Percentiles rank a stretch among this genome's conserved stretches.
phyloP scores from a whole-genome alignment of 2,329 filamentous ascomycete genomes.

The Ophiocordyceps polyrhachis-furcata region DNA sequence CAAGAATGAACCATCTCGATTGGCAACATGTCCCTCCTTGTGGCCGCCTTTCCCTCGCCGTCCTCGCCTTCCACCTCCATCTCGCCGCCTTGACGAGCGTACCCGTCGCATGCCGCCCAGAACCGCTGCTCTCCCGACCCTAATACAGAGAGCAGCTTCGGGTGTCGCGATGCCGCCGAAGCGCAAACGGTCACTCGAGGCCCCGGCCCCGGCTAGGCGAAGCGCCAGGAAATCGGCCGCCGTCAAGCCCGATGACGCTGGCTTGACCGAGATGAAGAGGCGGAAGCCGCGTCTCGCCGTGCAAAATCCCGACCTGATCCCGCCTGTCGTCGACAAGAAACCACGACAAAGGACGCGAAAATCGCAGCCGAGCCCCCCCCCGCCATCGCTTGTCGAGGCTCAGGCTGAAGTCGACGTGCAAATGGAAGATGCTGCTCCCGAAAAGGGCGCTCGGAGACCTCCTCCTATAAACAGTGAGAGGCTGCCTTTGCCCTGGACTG shows the following conservation, averaged over 20 bases:
- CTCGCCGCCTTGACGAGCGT: too few species aligned
- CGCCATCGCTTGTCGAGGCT: not conserved
- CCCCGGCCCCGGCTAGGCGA: conserved; percentile 7
- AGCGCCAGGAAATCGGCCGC: conserved; percentile 8
- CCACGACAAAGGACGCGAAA: not conserved
- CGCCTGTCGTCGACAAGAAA: not conserved
- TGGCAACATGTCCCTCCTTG: too few species aligned
- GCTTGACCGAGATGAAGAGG: conserved; percentile 30
- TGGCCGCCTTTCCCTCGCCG: not conserved
- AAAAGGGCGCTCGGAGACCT: conserved; percentile 31
- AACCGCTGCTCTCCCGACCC: not conserved
- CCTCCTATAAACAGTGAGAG: conserved; percentile 69
- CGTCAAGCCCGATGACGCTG: conserved; percentile 7
- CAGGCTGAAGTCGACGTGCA: not conserved
- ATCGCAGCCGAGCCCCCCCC: not conserved
- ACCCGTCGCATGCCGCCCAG: not conserved
- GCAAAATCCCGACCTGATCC: conserved; percentile 18
- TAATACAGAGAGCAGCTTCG: not conserved
- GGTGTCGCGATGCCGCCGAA: conserved; percentile 17
- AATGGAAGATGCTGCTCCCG: conserved; percentile 8
- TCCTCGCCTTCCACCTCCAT: not conserved
- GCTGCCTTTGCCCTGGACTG: conserved; percentile 78
- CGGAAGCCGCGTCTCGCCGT: conserved; percentile 28
- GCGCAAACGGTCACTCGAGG: conserved; percentile 14
- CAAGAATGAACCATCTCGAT: too few species aligned